A percentile compares a stretch with the other conserved stretches of the same genome.
Conservation (phyloP, 345 rosid genomes). For the Dipteronia dyeriana region DNA sequence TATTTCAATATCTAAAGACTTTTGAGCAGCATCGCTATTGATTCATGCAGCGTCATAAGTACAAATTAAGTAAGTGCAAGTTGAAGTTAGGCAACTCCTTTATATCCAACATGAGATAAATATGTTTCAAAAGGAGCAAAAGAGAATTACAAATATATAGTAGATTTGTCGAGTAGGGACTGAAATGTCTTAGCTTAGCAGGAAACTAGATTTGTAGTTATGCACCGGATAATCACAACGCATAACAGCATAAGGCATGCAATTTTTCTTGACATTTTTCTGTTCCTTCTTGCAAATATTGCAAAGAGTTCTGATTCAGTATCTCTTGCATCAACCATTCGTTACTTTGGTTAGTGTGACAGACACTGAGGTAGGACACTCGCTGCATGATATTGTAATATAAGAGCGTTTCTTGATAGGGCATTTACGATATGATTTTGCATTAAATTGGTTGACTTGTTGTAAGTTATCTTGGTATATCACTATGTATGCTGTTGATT, state of each 20-base stretch:
- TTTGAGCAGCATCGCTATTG: neutral
- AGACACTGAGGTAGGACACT: neutral
- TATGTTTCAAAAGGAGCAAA: neutral
- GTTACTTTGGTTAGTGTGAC: neutral
- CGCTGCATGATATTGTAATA: neutral
- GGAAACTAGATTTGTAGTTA: neutral
- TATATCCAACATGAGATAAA: too few species aligned
- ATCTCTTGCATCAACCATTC: neutral
- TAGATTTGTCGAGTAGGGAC: neutral
- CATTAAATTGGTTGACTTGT: neutral
- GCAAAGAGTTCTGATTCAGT: neutral
- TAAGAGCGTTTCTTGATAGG: neutral
- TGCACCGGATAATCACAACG: neutral
- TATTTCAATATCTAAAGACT: neutral
- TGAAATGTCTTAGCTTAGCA: neutral
- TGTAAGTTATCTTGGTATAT: conserved; percentile 6
- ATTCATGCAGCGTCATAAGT: neutral
- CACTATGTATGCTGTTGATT: neutral
- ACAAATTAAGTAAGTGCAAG: too few species aligned
- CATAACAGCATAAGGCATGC: neutral
- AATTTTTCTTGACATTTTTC: neutral
- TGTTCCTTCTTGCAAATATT: neutral
- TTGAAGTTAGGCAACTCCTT: too few species aligned
- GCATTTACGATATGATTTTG: neutral
- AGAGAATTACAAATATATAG: neutral